These are phyloP conservation scores for Hyphodiscus hymeniophilus DNA, from an alignment of 495 filamentous ascomycete species.

Conservation along the genomic window DNA sequence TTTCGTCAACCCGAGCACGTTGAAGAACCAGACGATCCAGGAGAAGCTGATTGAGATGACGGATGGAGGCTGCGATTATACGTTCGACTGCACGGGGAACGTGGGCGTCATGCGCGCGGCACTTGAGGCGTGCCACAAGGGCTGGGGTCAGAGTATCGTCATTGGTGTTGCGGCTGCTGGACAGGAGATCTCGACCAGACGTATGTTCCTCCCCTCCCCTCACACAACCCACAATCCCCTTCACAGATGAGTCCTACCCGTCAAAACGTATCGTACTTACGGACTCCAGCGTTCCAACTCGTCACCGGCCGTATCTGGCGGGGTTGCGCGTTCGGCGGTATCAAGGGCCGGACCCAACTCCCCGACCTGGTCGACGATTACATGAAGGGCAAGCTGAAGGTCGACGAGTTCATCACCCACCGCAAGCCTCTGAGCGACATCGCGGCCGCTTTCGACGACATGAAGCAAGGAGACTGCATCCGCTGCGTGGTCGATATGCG, in stretches of 20 bases:
- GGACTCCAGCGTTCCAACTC: slow-evolving; percentile 79
- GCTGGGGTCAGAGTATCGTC: slow-evolving; percentile 96
- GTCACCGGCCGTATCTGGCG: slow-evolving; percentile 97
- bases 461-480: slow-evolving; percentile 96
- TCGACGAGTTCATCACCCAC: slow-evolving; percentile 99
- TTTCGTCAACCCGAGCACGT: slow-evolving; percentile 87
- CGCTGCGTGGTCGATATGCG: slow-evolving; percentile 67
- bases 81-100: slow-evolving; percentile 98
- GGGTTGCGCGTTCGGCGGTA: slow-evolving; percentile 93
- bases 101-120: slow-evolving; percentile 93
- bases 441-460: slow-evolving; percentile 83
- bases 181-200: slow-evolving; percentile 91
- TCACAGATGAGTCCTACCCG: too few relatives aligned
- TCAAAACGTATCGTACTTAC: slow-evolving; percentile 6
- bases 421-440: slow-evolving; percentile 71
- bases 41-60: slow-evolving; percentile 95
- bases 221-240: not conserved
- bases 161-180: slow-evolving; percentile 97
- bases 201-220: slow-evolving; percentile 59
- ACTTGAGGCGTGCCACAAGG: slow-evolving; percentile 97
- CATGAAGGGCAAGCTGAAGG: slow-evolving; percentile 82
- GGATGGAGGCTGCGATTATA: slow-evolving; percentile 98
- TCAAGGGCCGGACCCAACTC: slow-evolving; percentile 93
- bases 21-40: slow-evolving; percentile 70
- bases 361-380: slow-evolving; percentile 87